Base-by-base conservation (phyloP, 768 basidiomycete genomes). In the Podaxis sp. region DNA sequence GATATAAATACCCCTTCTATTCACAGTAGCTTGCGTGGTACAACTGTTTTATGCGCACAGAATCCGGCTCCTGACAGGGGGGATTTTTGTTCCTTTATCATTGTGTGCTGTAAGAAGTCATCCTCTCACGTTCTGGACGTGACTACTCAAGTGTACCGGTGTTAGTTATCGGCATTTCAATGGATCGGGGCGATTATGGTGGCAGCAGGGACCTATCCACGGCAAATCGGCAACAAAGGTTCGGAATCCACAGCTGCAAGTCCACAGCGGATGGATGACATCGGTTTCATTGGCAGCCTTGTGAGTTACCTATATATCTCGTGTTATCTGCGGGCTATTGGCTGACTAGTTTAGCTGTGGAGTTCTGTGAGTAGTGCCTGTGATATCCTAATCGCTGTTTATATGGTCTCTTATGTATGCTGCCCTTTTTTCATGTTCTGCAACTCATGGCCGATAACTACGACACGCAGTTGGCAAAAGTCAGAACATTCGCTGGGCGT, bases 331-430 rank as follows among this genome's bases (percentile, higher is more conserved):
- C 24, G 5, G 9, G 24, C 11, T 7, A 19, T 13, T 42, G 3
- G 38, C 13, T 40, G 9, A 33, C 26, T 28, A 4, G 11, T 52
- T 44, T 55, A 59, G 51, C 33, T 59, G 9, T 59, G 49, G 59
- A 30, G 59, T 24, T 40, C 36, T 22, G 19, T 52, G 15, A 59
- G 48, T 19, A 59, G 59, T 40, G 38, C 36, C 19, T 59, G 59
- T 22, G 59, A 59, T 19, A 22, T 59, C 52, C 24, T 59, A 11
- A 59, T 59, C 48, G 59, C 59, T 24, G 19, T 39, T 17, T 59
- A 52, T 30, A 59, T 59, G 59, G 22, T 59, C n/a, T 26, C 11
- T n/a, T 52, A 59, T 19, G 59, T 59, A 17, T 39, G 59, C 24
- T 11, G 24, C 53, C 6, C 7, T 0, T 19, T 46, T 7, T 15